A percentile compares a stretch with the other conserved stretches of the same genome.
These are phyloP conservation scores for Solanum pennellii DNA, from an alignment of 257 asterid genomes.

Conservation along the genomic window DNA sequence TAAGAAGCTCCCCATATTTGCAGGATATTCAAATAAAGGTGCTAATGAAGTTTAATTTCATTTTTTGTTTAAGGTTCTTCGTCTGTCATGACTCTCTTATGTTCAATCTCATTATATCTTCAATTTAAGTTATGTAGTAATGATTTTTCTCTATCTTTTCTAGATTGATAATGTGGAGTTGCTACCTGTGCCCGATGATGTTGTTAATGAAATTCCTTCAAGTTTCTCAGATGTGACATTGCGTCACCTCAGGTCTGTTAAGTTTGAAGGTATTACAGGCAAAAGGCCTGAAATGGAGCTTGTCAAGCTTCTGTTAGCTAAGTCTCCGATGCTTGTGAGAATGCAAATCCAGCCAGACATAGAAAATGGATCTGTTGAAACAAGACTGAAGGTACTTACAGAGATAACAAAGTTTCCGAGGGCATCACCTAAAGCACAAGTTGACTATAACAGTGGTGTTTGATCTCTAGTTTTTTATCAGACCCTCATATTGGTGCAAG, in stretches of 20 bases:
- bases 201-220: background rate
- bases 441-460: background rate
- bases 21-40: no score
- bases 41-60: no score
- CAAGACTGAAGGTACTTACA: background rate
- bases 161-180: background rate
- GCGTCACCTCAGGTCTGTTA: background rate
- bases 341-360: background rate
- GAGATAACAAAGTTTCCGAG: background rate
- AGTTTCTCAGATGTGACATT: background rate
- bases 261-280: background rate
- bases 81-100: background rate
- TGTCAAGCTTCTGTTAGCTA: background rate
- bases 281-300: background rate
- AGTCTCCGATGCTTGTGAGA: background rate
- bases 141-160: background rate
- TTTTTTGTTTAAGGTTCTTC: no score
- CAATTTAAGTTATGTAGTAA: background rate
- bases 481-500: no score
- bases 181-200: background rate
- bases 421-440: background rate
- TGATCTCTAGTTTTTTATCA: no score
- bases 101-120: background rate
- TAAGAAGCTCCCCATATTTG: no score
- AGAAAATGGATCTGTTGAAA: background rate